Evolutionary conservation across 1,284 basidiomycete species (phyloP), one percentile per base, ranked within the genome.

Genomic region (Cryptococcus sp.): DNA sequence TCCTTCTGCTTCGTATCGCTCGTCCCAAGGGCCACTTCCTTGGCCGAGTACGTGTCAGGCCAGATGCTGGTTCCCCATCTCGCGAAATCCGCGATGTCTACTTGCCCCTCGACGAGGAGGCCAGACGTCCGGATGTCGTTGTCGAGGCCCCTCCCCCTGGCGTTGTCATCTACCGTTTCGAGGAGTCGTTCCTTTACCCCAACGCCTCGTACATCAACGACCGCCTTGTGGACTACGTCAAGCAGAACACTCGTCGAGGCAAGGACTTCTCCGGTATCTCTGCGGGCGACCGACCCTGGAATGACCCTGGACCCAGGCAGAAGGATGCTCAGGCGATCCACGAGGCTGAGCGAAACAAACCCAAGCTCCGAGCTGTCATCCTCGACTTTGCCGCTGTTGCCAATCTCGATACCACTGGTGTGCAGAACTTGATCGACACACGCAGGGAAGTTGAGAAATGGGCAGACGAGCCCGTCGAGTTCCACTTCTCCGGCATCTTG

Each of bases 101-200:
- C 78, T 82, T 97, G 0, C 93, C 95, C 8, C 82, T 97, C 57
- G 89, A 93, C 75, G 46, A 47, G 20, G 53, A 56, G 31, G 41
- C 23, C 16, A 27, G 41, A 19, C 17, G 31, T 20, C 81, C 87
- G 0, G 82, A 85, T 25, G 79, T 97, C 71, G 84, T 85, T 69
- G 87, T 98, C 56, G 82, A 84, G 41, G 84, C 89, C 15, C 93
- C 93, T 16, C 81, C 87, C 17, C 89, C 92, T 3, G 95, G 96
- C 44, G 84, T 98, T 53, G 78, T 99, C 74, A 85, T 98, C 65
- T 98, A 95, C 81, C 88, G 93, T 53, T 88, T 93, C 74, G 93
- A 96, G 72, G 93, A 98, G 79, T 90, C 90, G 60, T 91, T 90
- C 76, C 83, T 96, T 42, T 99, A 94, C 80, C 94, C 95, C 50